A percentile compares a stretch with the other conserved stretches of the same genome.
Conservation (phyloP, 2,329 filamentous ascomycete genomes). For the Purpureocillium lavendulum region DNA sequence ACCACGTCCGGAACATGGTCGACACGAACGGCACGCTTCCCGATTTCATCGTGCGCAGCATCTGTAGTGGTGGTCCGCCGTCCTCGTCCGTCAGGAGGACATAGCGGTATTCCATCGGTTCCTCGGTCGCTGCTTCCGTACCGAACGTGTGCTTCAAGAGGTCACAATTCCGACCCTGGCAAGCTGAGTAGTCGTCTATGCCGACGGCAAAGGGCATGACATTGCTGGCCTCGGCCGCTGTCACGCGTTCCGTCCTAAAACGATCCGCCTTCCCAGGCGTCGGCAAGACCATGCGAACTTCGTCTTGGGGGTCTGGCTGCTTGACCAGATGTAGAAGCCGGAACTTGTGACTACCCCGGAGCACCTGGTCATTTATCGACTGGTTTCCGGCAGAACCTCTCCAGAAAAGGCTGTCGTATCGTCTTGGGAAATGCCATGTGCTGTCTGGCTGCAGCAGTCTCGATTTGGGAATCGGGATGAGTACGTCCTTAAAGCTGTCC, state of each 20-base stretch:
- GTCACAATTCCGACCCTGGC: slow-evolving; percentile 35
- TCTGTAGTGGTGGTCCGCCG: slow-evolving; percentile 50
- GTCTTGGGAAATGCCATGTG: slow-evolving; percentile 44
- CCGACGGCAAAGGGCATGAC: slow-evolving; percentile 47
- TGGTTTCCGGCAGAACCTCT: slow-evolving; percentile 58
- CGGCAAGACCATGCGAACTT: slow-evolving; percentile 50
- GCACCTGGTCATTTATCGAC: slow-evolving; percentile 36
- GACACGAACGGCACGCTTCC: slow-evolving; percentile 61
- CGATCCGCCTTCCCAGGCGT: slow-evolving; percentile 21
- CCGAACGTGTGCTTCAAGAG: slow-evolving; percentile 21
- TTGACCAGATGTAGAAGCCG: slow-evolving; percentile 64
- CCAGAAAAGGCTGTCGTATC: slow-evolving; percentile 64
- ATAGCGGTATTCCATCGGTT: slow-evolving; percentile 59
- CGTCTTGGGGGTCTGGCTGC: slow-evolving; percentile 41
- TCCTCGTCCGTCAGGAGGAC: slow-evolving; percentile 67
- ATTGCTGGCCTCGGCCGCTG: slow-evolving; percentile 43
- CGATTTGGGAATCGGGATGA: slow-evolving; percentile 54
- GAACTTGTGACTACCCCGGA: slow-evolving; percentile 62
- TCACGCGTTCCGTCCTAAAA: slow-evolving; percentile 48
- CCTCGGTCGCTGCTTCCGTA: slow-evolving; percentile 25
- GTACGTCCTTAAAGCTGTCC: slow-evolving; percentile 65
- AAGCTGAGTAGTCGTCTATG: slow-evolving; percentile 49
- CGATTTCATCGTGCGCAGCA: slow-evolving; percentile 58
- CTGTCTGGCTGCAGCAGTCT: slow-evolving; percentile 32
- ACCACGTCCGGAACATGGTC: slow-evolving; percentile 72